These are phyloP conservation scores for Periglandula ipomoeae DNA, from an alignment of 2,329 filamentous ascomycete genomes.

Conservation along the genomic window DNA sequence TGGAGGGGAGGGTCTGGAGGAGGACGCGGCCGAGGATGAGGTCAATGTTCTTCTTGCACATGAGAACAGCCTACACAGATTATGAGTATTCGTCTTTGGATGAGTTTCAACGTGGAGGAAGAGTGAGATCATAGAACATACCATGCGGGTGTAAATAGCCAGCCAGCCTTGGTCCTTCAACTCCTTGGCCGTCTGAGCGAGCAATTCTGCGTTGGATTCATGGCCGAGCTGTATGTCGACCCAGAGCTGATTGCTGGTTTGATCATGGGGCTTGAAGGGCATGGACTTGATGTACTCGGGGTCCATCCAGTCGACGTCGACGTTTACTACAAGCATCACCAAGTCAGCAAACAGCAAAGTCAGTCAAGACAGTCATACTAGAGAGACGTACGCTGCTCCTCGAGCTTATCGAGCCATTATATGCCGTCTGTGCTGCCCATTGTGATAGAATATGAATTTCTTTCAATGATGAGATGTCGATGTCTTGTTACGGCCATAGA, in stretches of 20 bases:
- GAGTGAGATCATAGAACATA: no score
- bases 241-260: slow-evolving; percentile 41
- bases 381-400: slow-evolving; percentile 26
- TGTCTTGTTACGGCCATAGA: no score
- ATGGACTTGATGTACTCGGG: slow-evolving; percentile 36
- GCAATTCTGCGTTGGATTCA: slow-evolving; percentile 32
- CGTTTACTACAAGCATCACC: slow-evolving; percentile 25
- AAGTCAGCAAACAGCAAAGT: neutral
- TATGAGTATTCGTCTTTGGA: slow-evolving; percentile 11
- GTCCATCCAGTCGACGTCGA: slow-evolving; percentile 45
- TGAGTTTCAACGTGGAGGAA: no score
- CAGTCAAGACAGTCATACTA: neutral
- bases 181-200: slow-evolving; percentile 31
- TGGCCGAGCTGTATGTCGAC: slow-evolving; percentile 37
- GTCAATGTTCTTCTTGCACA: slow-evolving; percentile 37
- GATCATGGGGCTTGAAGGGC: slow-evolving; percentile 35
- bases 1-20: slow-evolving; percentile 36
- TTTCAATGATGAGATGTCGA: no score
- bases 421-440: no score
- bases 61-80: slow-evolving; percentile 28
- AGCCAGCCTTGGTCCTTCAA: no score
- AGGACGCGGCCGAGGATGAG: slow-evolving; percentile 38
- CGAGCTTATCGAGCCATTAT: slow-evolving; percentile 34
- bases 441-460: no score
- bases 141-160: no score